Evolutionary conservation across 768 basidiomycete genomes (phyloP), one percentile per base, ranked within the genome.

Genomic region (Tylopilus subfusipes): DNA sequence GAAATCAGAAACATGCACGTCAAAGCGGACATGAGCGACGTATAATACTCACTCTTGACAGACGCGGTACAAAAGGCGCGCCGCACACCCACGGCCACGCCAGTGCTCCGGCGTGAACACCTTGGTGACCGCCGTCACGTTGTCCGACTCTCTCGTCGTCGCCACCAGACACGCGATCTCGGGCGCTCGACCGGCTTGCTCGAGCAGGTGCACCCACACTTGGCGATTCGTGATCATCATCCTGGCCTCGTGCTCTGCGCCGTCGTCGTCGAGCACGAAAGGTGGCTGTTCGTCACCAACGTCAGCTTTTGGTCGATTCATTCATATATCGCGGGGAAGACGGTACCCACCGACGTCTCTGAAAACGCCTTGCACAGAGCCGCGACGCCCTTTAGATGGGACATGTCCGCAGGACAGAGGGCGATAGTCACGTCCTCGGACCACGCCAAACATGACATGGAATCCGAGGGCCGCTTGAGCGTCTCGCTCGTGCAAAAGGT

Each of bases 141-240:
- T 73, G 1, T 76, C 73, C 25, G 76, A 82, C 56, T 82, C 81
- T 10, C 88, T 72, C 2, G 87, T 88, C n/a, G 79, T 81, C 3
- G 87, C 87, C 4, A 83, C 83, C 30, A 90, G 80, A 13, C 78
- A 88, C 0, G 86, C 84, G 18, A 89, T 76, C 25, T 77, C 75
- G 5, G 69, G 53, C 0, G 48, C 61, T 18, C n/a, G 36, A 2
- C 58, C 68, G 0, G 0, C 55, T 39, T 52, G 27, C 36, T 66
- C 61, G 5, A 82, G 67, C 24, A 76, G 65, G 53, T 83, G 82
- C 0, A 90, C 80, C 86, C 86, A 91, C 0, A 80, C 75, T 42
- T 81, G 73, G 0, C 68, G 40, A 3, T 77, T 74, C 0, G 57
- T 49, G 33, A 90, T 78, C 42, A 88, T 61, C 10, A 68, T 50